phyloP scores from a whole-genome alignment of 352 stramenopile genomes.

The Phytophthora colocasiae region DNA sequence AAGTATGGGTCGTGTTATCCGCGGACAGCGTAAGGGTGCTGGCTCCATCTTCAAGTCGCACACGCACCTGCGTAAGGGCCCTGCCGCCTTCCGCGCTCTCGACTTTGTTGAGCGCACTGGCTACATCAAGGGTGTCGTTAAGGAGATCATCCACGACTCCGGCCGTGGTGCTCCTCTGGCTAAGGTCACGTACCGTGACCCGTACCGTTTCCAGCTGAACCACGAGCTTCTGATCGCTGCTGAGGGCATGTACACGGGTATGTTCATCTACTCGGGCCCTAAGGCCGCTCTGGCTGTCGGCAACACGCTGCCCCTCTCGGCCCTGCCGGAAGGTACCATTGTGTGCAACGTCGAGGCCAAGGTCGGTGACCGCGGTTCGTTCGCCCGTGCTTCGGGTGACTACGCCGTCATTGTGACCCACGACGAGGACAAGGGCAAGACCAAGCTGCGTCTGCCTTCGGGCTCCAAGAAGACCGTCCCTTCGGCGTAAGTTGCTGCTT shows the following conservation, averaged over 20 bases:
- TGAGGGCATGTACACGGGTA: slow-evolving; percentile 99
- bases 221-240: slow-evolving; percentile 97
- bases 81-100: slow-evolving; percentile 73
- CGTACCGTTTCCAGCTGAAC: slow-evolving; percentile 91
- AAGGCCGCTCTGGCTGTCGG: slow-evolving; percentile 96
- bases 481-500: slow-evolving; percentile 84
- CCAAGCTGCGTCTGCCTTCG: slow-evolving; percentile 95
- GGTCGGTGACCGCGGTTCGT: slow-evolving; percentile 96
- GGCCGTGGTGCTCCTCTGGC: slow-evolving; percentile 97
- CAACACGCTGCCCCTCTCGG: slow-evolving; percentile 97
- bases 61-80: slow-evolving; percentile 81
- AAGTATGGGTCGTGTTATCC: slow-evolving; percentile 90
- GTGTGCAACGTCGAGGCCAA: slow-evolving; percentile 98
- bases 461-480: slow-evolving; percentile 98
- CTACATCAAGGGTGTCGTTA: slow-evolving; percentile 99
- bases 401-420: slow-evolving; percentile 99
- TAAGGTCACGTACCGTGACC: slow-evolving; percentile 94
- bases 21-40: slow-evolving; percentile 90
- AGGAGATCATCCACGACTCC: slow-evolving; percentile 99
- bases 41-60: slow-evolving; percentile 88
- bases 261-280: slow-evolving; percentile 99
- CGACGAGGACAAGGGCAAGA: slow-evolving; percentile 98
- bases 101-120: slow-evolving; percentile 95
- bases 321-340: slow-evolving; percentile 98
- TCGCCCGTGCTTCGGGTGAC: slow-evolving; percentile 96